Evolutionary conservation across 768 basidiomycete species (phyloP).

Genomic region (Kwoniella dejecticola): DNA sequence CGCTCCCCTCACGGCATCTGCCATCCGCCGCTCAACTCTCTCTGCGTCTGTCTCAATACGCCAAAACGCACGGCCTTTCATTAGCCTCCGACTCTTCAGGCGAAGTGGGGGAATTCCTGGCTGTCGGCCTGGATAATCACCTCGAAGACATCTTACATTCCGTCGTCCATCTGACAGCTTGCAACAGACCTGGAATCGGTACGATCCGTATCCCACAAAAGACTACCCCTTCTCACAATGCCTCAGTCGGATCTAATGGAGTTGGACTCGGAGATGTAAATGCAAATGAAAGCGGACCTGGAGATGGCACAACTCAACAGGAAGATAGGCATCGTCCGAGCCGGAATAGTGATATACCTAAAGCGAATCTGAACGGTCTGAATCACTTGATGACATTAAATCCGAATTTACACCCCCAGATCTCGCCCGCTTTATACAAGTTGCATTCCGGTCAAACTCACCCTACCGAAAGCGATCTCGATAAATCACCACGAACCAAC

Average conservation of each 20-base stretch:
- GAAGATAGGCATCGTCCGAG: too few species aligned
- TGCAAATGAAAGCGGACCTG: background rate
- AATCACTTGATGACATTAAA: constrained; percentile 35
- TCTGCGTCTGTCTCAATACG: constrained; percentile 28
- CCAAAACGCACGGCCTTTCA: constrained; percentile 30
- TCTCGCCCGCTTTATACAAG: constrained; percentile 37
- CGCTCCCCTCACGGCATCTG: constrained; percentile 22
- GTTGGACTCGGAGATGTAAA: background rate
- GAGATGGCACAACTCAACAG: background rate
- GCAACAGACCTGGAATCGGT: constrained; percentile 32
- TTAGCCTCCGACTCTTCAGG: constrained; percentile 22
- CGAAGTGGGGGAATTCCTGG: constrained; percentile 48
- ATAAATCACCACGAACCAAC: background rate
- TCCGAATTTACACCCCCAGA: constrained; percentile 31
- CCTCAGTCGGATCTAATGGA: too few species aligned
- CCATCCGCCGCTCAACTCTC: constrained; percentile 41
- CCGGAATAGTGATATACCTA: constrained; percentile 58
- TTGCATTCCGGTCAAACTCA: constrained; percentile 6
- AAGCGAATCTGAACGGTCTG: constrained; percentile 33
- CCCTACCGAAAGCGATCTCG: background rate
- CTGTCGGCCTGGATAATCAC: constrained; percentile 42
- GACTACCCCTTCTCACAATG: too few species aligned
- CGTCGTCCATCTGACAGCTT: constrained; percentile 34
- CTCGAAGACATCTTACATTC: constrained; percentile 36
- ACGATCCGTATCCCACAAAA: constrained; percentile 24